phyloP scores from a whole-genome alignment of 805 yeast species.

The Wickerhamiella parazyma region DNA sequence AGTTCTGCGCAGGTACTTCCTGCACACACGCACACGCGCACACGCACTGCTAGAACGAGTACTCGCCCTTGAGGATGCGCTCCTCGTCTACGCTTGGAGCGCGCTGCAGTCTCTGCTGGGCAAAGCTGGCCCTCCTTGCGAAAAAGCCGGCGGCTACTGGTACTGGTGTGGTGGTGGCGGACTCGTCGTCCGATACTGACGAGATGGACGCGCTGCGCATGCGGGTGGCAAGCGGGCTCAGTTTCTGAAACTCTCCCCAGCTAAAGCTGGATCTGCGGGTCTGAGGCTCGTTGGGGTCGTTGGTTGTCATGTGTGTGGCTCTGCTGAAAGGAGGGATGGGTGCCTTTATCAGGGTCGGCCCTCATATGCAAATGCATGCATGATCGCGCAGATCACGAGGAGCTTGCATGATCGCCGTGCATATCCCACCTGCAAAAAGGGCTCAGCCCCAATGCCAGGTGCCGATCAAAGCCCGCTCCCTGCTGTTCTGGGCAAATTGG shows the following conservation, averaged over 20 bases:
- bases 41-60: no score
- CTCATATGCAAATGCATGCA: background rate
- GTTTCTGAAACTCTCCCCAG: slow-evolving; percentile 1
- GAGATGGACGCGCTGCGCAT: slow-evolving; percentile 7
- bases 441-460: no score
- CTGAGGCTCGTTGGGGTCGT: background rate
- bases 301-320: background rate
- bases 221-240: slow-evolving; percentile 6
- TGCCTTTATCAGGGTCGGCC: no score
- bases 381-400: background rate
- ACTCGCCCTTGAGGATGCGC: slow-evolving; percentile 26
- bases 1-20: no score
- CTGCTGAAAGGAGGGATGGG: no score
- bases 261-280: slow-evolving; percentile 3
- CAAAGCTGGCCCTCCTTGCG: slow-evolving; percentile 3
- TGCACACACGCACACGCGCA: no score
- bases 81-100: slow-evolving; percentile 26
- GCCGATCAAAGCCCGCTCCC: no score
- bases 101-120: slow-evolving; percentile 14
- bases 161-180: background rate
- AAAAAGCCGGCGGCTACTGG: background rate
- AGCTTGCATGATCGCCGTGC: background rate
- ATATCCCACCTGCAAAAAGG: background rate
- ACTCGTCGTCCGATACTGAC: slow-evolving; percentile 1
- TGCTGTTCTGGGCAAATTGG: no score